Evolutionary conservation across 176 grass and related monocot genomes (phyloP), one percentile per base, ranked within the genome.

Genomic region (Hyparrhenia diplandra): DNA sequence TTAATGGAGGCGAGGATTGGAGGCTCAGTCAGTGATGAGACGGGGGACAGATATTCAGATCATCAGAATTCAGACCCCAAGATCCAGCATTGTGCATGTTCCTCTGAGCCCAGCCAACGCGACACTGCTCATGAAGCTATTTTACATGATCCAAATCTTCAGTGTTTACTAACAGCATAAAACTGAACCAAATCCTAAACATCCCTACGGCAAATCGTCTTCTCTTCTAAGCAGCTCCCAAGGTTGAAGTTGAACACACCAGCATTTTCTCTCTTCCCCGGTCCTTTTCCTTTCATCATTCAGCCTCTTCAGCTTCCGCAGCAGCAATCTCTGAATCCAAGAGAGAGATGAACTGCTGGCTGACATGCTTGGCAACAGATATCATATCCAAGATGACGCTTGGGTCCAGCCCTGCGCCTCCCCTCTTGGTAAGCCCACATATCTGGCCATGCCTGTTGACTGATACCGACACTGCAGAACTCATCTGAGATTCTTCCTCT

Each of bases 401-500:
- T 5, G 91, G 91, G 67, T 97, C 94, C 85, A 97, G 69, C 23
- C 89, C 89, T 43, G 94, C 85, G 7, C 85, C 94, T 7, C 94
- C 94, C 28, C 91, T 84, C 67, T 97, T 97, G 17, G 89, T 92
- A 75, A 97, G 43, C 73, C 91, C 94, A 9, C 94, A 92, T 43
- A 97, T 86, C 58, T 88, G 87, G 1, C 94, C 91, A 27, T 84
- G 87, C 76, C 89, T 85, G 60, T 94, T 97, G 39, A 97, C 82
- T 8, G 94, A 93, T 8, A 93, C 82, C 1, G 91, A 97, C 82
- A 97, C 85, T 2, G 89, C 94, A 13, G 87, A 94, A 58, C 89
- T 97, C 87, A 94, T 97, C 69, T 94, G 89, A 25, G 94, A 94
- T 74, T 97, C 92, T 77, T 97, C 94, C 72, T 97, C 94, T 12